Conservation (phyloP, 441 rosid species). For the Jatropha podagrica region DNA sequence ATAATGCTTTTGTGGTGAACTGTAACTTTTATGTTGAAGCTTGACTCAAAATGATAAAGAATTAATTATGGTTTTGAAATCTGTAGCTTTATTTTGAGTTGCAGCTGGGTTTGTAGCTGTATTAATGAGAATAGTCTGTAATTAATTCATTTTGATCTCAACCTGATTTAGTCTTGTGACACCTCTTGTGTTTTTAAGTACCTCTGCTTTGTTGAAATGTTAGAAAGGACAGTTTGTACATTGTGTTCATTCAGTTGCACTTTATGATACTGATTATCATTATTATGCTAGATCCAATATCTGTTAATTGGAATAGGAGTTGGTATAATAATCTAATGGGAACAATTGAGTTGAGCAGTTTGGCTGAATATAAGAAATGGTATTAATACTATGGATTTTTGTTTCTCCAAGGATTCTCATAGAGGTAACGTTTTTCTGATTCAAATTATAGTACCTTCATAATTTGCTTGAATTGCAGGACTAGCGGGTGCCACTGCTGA, state of each 20-base stretch:
- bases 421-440: conserved; percentile 5
- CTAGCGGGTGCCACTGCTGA: conserved; percentile 98
- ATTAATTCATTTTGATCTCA: conserved; percentile 6
- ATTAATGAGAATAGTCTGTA: neutral
- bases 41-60: neutral
- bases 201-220: neutral
- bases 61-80: neutral
- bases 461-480: conserved; percentile 60
- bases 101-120: neutral
- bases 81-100: neutral
- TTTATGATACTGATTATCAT: neutral
- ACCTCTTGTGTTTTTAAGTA: neutral
- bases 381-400: conserved; percentile 1
- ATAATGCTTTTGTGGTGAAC: neutral
- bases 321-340: neutral
- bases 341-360: neutral
- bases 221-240: neutral
- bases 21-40: neutral
- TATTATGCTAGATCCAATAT: neutral
- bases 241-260: neutral
- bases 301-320: neutral
- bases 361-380: neutral
- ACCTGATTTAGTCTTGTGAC: neutral
- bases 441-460: conserved; percentile 18
- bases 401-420: neutral